Conservation (phyloP, 2,329 filamentous ascomycete species). For the Aspergillus pseudoviridinutans region DNA sequence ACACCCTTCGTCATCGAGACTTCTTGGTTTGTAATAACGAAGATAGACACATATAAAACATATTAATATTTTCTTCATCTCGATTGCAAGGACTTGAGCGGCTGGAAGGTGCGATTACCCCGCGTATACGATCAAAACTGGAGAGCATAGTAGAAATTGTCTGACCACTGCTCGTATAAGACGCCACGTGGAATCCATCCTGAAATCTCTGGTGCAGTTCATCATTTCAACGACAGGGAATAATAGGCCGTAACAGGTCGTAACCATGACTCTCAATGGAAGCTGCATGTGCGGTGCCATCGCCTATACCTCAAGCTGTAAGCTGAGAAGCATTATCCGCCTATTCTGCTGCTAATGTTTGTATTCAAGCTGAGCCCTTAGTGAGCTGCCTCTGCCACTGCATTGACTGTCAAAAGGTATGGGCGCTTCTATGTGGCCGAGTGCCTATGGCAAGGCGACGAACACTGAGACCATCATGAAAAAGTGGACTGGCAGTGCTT, state of each 20-base stretch:
- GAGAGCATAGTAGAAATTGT: no score
- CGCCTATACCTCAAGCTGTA: slow-evolving; percentile 27
- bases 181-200: not conserved
- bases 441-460: not conserved
- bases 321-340: not conserved
- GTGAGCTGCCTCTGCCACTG: slow-evolving; percentile 51
- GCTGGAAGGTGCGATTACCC: no score
- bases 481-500: slow-evolving; percentile 53
- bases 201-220: not conserved
- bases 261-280: slow-evolving; percentile 26
- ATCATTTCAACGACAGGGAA: not conserved
- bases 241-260: not conserved
- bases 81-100: no score
- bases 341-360: not conserved
- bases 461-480: not conserved
- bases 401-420: slow-evolving; percentile 53
- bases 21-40: no score
- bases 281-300: slow-evolving; percentile 34
- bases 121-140: no score
- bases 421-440: not conserved
- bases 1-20: no score
- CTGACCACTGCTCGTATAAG: no score
- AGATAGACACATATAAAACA: no score
- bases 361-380: slow-evolving; percentile 37
- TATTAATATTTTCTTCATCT: no score